Evolutionary conservation across 768 basidiomycete species (phyloP).

Genomic region (Leccinum subtestaceum): DNA sequence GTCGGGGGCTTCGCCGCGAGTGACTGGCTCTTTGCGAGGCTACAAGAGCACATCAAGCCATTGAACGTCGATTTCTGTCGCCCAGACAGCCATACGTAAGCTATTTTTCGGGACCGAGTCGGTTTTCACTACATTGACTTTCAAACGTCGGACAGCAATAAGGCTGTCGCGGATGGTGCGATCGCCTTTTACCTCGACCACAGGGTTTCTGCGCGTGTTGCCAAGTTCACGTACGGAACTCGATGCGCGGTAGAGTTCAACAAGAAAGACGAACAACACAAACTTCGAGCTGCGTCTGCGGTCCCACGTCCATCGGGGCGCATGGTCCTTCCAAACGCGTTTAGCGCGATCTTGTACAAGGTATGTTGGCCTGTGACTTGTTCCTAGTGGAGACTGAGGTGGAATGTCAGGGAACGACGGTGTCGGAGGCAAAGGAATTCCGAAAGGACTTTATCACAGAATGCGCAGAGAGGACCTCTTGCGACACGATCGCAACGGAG

Average conservation of each 20-base stretch:
- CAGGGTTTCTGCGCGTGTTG: constrained; percentile 37
- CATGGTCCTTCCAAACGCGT: constrained; percentile 32
- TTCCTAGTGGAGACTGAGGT: not conserved
- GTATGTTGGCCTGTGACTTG: not conserved
- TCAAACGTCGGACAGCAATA: constrained; percentile 34
- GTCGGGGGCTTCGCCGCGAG: constrained; percentile 47
- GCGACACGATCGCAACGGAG: constrained; percentile 30
- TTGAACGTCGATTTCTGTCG: constrained; percentile 42
- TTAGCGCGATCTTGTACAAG: constrained; percentile 31
- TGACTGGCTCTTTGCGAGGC: constrained; percentile 39
- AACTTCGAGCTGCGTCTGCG: constrained; percentile 24
- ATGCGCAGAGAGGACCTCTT: constrained; percentile 26
- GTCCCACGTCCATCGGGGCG: constrained; percentile 34
- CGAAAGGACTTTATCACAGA: constrained; percentile 33
- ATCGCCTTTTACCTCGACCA: constrained; percentile 44
- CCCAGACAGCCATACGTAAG: constrained; percentile 52
- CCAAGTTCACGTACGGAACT: constrained; percentile 40
- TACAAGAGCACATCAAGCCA: constrained; percentile 33
- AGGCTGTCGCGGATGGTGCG: constrained; percentile 47
- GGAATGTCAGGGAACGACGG: constrained; percentile 21
- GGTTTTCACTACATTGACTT: not conserved
- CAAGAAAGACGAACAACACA: constrained; percentile 30
- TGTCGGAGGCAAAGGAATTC: constrained; percentile 33
- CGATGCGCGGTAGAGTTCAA: constrained; percentile 31
- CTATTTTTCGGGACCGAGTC: constrained; percentile 4